phyloP scores from a whole-genome alignment of 1,284 basidiomycete species.

The Singerocomus inundabilis region DNA sequence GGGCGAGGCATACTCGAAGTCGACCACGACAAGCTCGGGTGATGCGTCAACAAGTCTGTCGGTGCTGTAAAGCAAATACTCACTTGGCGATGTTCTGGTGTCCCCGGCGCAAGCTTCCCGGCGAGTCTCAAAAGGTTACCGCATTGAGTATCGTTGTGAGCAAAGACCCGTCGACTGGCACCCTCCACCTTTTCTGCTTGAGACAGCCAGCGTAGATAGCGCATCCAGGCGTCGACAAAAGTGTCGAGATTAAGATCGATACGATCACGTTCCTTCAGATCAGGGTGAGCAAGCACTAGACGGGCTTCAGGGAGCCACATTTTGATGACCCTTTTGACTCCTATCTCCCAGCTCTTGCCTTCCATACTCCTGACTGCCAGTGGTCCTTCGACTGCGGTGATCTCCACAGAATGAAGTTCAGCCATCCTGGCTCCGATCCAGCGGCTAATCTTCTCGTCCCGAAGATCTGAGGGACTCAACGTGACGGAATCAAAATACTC shows the following conservation, averaged over 20 bases:
- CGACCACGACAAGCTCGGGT: constrained; percentile 83
- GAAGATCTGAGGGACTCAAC: constrained; percentile 72
- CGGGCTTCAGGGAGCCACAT: constrained; percentile 65
- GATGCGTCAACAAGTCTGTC: constrained; percentile 12
- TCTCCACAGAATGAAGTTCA: constrained; percentile 88
- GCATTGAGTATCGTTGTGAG: constrained; percentile 93
- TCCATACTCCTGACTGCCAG: constrained; percentile 39
- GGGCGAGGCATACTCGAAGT: constrained; percentile 91
- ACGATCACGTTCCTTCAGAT: constrained; percentile 42
- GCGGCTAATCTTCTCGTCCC: constrained; percentile 69
- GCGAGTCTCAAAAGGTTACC: constrained; percentile 85
- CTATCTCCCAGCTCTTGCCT: constrained; percentile 55
- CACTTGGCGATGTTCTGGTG: constrained; percentile 70
- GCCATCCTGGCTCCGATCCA: constrained; percentile 92
- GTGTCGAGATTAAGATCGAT: constrained; percentile 56
- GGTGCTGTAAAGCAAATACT: constrained; percentile 18
- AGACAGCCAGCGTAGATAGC: constrained; percentile 68
- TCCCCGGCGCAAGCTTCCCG: constrained; percentile 45
- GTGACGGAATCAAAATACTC: constrained; percentile 90
- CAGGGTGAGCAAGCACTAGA: constrained; percentile 58
- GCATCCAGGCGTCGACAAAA: constrained; percentile 65
- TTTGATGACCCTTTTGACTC: constrained; percentile 57
- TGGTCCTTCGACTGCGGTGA: constrained; percentile 59
- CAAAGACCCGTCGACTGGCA: constrained; percentile 67
- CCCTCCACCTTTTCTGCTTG: constrained; percentile 55